phyloP scores from a whole-genome alignment of 2,329 filamentous ascomycete genomes.

The Claviceps cyperi region DNA sequence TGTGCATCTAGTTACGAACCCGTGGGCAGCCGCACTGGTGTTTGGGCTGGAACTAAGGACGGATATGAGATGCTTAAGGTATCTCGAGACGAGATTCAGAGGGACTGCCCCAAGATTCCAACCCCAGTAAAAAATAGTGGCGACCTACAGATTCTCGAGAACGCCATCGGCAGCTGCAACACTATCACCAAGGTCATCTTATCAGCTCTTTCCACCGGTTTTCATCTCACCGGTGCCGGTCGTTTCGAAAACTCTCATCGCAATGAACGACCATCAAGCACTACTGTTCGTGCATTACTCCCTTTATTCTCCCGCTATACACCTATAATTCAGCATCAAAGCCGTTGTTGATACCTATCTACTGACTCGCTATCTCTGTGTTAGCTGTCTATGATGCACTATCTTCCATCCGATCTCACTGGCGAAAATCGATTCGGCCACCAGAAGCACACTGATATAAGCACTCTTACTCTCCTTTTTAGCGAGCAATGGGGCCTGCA shows the following conservation, averaged over 20 bases:
- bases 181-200: conserved; percentile 36
- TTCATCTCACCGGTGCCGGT: conserved; percentile 28
- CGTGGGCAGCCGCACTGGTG: conserved; percentile 32
- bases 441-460: conserved; percentile 44
- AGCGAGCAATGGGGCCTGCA: conserved; percentile 43
- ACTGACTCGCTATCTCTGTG: background rate
- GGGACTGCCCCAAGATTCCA: conserved; percentile 30
- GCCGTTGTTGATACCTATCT: background rate
- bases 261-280: conserved; percentile 33
- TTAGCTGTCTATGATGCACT: conserved; percentile 38
- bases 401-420: conserved; percentile 30
- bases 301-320: background rate
- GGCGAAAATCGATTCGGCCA: conserved; percentile 32
- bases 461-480: conserved; percentile 40
- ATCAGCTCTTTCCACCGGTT: conserved; percentile 32
- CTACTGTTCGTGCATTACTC: conserved; percentile 15
- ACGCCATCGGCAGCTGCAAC: conserved; percentile 35
- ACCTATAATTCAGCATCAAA: background rate
- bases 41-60: conserved; percentile 31
- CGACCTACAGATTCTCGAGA: conserved; percentile 33
- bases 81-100: conserved; percentile 35
- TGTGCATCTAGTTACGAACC: conserved; percentile 27
- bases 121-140: conserved; percentile 32
- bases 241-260: conserved; percentile 37
- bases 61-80: conserved; percentile 41